Base-by-base conservation (phyloP, 441 rosid genomes). In the Jatropha podagrica region DNA sequence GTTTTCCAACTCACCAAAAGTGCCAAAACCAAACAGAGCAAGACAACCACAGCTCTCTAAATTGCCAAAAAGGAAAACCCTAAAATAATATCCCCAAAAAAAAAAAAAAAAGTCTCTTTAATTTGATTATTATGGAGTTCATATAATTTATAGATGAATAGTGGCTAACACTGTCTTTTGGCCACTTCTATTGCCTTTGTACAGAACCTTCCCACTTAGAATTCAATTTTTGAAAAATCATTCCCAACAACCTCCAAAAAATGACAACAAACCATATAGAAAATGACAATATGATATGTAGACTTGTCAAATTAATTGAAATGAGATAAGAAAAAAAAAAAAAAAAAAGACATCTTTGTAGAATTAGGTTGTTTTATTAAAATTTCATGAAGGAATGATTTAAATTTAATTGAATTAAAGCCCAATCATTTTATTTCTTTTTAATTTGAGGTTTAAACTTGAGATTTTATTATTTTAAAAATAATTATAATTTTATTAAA, bases 191-290 rank as follows among this genome's bases (percentile, higher is more conserved):
- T 0, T 60, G 37, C 41, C 10, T 60, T 37, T 62, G 7, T 5
- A 62, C 14, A 67, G 38, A 67, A 67, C 14, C n/a, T 66, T 38
- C 38, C 77, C 76, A 71, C 49, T 55, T 15, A 55, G 9, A 42
- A 17, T 37, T 58, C 26, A 27, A 42, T 55, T 10, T 44, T 18
- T 41, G 55, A 18, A 49, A 61, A 73, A 20, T 48, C 32, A 37
- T 18, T 51, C 1, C 12, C 76, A 64, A 73, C 65, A 41, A 71
- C 56, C 69, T 5, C 41, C 18, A 9, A 10, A 48, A 49, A 62
- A 17, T 48, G 68, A 63, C 68, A 4, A 9, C 18, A 27, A 61
- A 61, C 69, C 68, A 63, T n/a, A 62, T 12, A 49, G 58, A 61
- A 61, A 48, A 32, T 48, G 75, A 46, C 67, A 61, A 17, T 40